Base-by-base conservation (phyloP, 345 rosid species). In the Xanthoceras sorbifolium region DNA sequence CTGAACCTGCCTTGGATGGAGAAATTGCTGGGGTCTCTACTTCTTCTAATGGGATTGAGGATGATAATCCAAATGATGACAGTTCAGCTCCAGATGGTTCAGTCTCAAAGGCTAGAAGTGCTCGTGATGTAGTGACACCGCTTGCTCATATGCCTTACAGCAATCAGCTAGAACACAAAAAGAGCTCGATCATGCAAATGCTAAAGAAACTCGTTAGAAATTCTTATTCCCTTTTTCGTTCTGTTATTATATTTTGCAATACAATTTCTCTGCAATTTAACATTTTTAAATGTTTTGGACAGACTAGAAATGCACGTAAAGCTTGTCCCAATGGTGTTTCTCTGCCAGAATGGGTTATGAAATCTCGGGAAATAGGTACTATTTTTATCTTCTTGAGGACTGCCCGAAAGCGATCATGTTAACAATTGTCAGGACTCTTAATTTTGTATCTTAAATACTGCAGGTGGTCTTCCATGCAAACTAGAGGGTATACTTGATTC, bases 241-340 rank as follows among this genome's bases (percentile, higher is more conserved):
- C 26, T 23, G 2, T 38, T 22, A 38, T 66, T 55, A 23, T 76
- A 23, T 62, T 20, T 46, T 69, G 32, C 59, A 3, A 32, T 67
- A 29, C 62, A 6, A 64, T 26, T 75, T 66, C 77, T 75, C 64
- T 44, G 44, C 44, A 55, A 63, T 72, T 64, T 86, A 84, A 75
- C 38, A 77, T 11, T 66, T 67, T 11, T 71, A 64, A 69, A 77
- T 66, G 23, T 66, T 74, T 44, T 57, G 79, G 81, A 82, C 93
- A 93, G 99, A 90, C 99, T 42, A 90, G 93, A 81, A 93, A 85
- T 77, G 90, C 97, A 11, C 97, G 97, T 63, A 93, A 91, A 87
- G 98, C 94, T 71, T 96, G 99, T 84, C 98, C 94, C 6, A 84
- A 79, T 82, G 98, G 97, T 44, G 81, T 83, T 79, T 85, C 94